Base-by-base conservation (phyloP, 2,329 filamentous ascomycete genomes). In the Colletotrichum ledebouriae region DNA sequence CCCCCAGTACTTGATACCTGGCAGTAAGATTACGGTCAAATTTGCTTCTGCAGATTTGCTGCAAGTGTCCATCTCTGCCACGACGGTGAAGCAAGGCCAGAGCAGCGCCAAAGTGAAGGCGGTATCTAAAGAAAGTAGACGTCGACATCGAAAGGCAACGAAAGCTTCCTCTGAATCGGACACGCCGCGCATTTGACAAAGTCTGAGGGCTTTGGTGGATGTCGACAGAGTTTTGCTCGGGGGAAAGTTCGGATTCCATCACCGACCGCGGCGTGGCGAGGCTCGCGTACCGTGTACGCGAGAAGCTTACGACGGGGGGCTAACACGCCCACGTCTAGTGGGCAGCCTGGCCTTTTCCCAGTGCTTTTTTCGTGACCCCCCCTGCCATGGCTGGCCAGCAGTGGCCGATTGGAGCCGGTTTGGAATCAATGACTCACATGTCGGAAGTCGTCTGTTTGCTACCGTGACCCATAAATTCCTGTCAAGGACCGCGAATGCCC, bases 401-500 rank as follows among this genome's bases (percentile, higher is more conserved):
- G 37, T 68, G 60, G 61, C 55, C 47, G 60, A 55, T 68, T 64
- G 47, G 55, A 59, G 42, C 65, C 60, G 47, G 61, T 41, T 56
- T 69, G 53, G 53, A 55, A 64, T 63, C 59, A 70, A 70, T 70
- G 69, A 70, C 69, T 70, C 69, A 70, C 65, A 70, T 60, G 47
- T 69, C 69, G 69, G 44, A 56, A 68, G 59, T 59, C 67, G 63
- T 62, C 67, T 67, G 63, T 41, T 60, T 39, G 63, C 44, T 68
- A 61, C 47, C 46, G 41, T 56, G 61, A 47, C 65, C 65, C 65
- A 68, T 59, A 37, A 64, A 65, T 68, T 68, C 41, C 65, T 68
- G 25, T 20, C 39, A 63, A 41, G 49, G 55, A 41, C 65, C 60
- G 65, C 61, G 39, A 22, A 17, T 68, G 60, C 53, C 65, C 65